phyloP scores from a whole-genome alignment of 345 rosid genomes.

The Isatis tinctoria region DNA sequence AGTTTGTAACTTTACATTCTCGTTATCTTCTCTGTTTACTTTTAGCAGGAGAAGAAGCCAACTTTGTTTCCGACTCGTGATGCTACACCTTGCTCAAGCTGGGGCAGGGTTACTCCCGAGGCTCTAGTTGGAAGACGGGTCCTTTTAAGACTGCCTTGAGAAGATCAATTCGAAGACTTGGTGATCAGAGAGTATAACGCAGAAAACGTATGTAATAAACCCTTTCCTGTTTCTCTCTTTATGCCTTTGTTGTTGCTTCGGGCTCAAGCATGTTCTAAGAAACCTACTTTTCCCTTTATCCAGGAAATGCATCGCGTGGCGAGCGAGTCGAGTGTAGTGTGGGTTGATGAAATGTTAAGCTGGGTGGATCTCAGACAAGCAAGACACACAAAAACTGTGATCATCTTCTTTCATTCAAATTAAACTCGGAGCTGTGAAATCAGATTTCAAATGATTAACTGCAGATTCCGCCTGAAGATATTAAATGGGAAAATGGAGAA shows the following conservation, averaged over 20 bases:
- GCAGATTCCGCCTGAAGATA: neutral
- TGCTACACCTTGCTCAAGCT: neutral
- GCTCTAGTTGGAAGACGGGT: neutral
- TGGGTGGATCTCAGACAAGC: slow-evolving; percentile 20
- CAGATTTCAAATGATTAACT: neutral
- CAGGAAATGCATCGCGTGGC: slow-evolving; percentile 4
- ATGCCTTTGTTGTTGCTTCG: neutral
- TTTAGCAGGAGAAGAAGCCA: neutral
- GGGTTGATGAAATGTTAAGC: neutral
- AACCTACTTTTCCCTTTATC: neutral
- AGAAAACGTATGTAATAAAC: slow-evolving; percentile 5
- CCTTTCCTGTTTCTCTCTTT: neutral
- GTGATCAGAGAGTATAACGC: slow-evolving; percentile 5
- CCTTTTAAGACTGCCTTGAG: neutral
- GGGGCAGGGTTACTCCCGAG: neutral
- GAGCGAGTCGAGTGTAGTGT: neutral
- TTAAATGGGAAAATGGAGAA: neutral
- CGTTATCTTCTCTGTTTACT: neutral
- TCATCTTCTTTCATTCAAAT: neutral
- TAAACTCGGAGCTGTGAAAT: neutral
- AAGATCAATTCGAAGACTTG: neutral
- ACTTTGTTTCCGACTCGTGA: neutral
- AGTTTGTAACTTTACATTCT: neutral
- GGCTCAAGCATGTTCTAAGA: neutral
- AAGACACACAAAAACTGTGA: neutral